A percentile compares a stretch with the other conserved stretches of the same genome.
These are phyloP conservation scores for Thozetella sp. DNA, from an alignment of 495 filamentous ascomycete species.

Conservation along the genomic window DNA sequence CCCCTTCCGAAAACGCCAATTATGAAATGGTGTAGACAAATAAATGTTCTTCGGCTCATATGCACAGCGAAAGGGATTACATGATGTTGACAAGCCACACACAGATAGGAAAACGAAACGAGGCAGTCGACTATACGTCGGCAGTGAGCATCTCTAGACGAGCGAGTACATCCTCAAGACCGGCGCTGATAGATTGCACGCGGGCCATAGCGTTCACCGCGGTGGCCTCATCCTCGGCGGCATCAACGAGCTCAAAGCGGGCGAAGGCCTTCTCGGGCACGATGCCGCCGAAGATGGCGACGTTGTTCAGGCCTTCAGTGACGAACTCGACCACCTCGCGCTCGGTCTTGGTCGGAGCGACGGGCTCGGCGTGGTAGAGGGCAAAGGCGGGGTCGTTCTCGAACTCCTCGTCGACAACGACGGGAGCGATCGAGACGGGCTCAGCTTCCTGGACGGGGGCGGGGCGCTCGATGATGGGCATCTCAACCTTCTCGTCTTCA, in stretches of 20 bases:
- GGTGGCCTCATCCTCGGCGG: conserved; percentile 45
- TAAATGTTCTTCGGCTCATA: not conserved
- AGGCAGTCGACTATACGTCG: conserved; percentile 25
- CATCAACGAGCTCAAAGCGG: conserved; percentile 58
- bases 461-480: conserved; percentile 45
- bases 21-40: not conserved
- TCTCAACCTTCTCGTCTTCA: conserved; percentile 53
- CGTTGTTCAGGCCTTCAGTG: conserved; percentile 26
- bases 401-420: conserved; percentile 26
- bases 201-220: conserved; percentile 34
- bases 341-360: conserved; percentile 13
- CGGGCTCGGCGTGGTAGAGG: conserved; percentile 56
- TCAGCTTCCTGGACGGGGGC: conserved; percentile 27
- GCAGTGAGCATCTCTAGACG: conserved; percentile 37
- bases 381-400: conserved; percentile 55
- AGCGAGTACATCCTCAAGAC: conserved; percentile 35
- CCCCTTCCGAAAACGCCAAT: not conserved
- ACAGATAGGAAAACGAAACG: not conserved
- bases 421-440: conserved; percentile 28
- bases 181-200: conserved; percentile 38
- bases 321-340: conserved; percentile 24
- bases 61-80: conserved; percentile 1
- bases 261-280: conserved; percentile 58
- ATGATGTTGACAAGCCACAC: not conserved
- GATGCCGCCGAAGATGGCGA: conserved; percentile 57